Base-by-base conservation (phyloP, 2,329 filamentous ascomycete species). In the Paraphoma sp. region DNA sequence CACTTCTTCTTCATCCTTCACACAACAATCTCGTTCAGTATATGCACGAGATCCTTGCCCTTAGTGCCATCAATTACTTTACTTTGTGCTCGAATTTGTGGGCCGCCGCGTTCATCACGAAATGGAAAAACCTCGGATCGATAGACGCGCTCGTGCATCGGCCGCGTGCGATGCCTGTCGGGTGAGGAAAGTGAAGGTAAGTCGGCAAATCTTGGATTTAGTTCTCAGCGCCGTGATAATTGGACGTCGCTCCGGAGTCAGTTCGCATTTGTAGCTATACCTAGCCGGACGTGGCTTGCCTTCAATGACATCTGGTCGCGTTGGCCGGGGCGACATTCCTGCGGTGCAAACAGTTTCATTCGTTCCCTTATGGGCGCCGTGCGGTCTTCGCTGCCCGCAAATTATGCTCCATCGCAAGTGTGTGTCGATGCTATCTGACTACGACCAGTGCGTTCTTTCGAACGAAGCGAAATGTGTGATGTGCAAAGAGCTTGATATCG, bases 131-230 rank as follows among this genome's bases (percentile, higher is more conserved):
- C 33, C 45, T 53, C 54, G 58, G 50, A 44, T 48, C 31, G 53
- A 46, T 49, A 47, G 51, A 10, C 45, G 41, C 5, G 43, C 16
- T 45, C 64, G 60, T 17, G 51, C 12, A 23, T 60, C 62, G 36
- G 58, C 60, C 43, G 64, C 64, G 7, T 67, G 64, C 46, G 64
- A 67, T 56, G 62, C 62, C 2, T 67, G 64, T 53, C 57, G 64
- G 12, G 53, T 54, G 18, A 58, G 64, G 44, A 67, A 67, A 53
- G 62, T 65, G n/a, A 65, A 63, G 51, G 64, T 63, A 48, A 45
- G 56, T 47, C 40, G 29, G 33, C 33, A 23, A 23, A 36, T 36
- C 33, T 10, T 36, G 33, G 6, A 36, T 5, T 23, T 5, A 23
- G 23, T 23, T 5, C 23, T 23, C 23, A 5, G 23, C 23, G 23